Conservation (phyloP, 768 basidiomycete genomes). For the Trametopsis cervina region DNA sequence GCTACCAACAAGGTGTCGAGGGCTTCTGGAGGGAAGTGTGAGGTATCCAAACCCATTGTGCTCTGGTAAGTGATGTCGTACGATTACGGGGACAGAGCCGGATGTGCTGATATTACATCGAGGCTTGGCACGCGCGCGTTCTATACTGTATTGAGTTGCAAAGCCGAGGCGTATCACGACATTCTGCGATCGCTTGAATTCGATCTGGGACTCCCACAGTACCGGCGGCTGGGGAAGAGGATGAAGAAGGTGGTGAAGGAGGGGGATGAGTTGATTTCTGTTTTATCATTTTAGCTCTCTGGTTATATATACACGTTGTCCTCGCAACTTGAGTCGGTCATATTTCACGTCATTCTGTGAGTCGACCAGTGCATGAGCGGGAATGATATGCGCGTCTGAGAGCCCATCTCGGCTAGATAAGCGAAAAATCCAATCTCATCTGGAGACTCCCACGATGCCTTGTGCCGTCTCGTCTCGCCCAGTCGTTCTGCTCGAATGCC, state of each 20-base stretch:
- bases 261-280: conserved; percentile 26
- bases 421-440: too few relatives aligned
- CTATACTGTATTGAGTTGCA: conserved; percentile 50
- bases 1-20: conserved; percentile 33
- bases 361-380: too few relatives aligned
- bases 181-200: conserved; percentile 43
- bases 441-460: too few relatives aligned
- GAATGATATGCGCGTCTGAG: too few relatives aligned
- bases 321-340: too few relatives aligned
- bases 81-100: too few relatives aligned
- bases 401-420: too few relatives aligned
- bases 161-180: conserved; percentile 39
- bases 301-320: too few relatives aligned
- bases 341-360: too few relatives aligned
- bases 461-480: too few relatives aligned
- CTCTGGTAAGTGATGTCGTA: conserved; percentile 49
- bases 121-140: conserved; percentile 87
- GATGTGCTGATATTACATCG: too few relatives aligned
- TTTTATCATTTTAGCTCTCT: conserved; percentile 17
- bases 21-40: conserved; percentile 31
- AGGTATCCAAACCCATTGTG: conserved; percentile 43
- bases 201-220: conserved; percentile 42
- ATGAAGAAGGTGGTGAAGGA: conserved; percentile 45
- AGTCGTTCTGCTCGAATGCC: too few relatives aligned
- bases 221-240: conserved; percentile 34